A percentile compares a stretch with the other conserved stretches of the same genome.
These are phyloP conservation scores for Sisymbrium altissimum DNA, from an alignment of 345 rosid genomes.

Conservation along the genomic window DNA sequence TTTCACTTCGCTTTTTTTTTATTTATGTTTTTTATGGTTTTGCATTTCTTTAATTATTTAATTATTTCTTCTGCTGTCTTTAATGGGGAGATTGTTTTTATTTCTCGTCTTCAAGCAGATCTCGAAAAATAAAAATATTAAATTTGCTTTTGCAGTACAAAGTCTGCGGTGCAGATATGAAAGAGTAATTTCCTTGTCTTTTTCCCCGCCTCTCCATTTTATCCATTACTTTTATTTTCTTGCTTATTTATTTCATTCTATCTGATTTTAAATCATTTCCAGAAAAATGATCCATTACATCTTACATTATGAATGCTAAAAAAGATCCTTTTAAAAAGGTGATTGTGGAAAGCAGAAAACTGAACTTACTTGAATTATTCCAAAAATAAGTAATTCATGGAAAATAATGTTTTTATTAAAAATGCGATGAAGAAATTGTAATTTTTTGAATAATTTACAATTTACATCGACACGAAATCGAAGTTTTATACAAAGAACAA, in stretches of 20 bases:
- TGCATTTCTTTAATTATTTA: background rate
- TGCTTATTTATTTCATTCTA: background rate
- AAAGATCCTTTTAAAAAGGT: background rate
- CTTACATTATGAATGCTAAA: background rate
- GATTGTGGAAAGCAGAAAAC: background rate
- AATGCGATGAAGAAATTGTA: background rate
- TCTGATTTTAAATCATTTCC: background rate
- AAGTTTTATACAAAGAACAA: background rate
- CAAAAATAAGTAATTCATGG: background rate
- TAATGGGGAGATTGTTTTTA: slow-evolving; percentile 5
- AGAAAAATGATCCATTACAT: background rate
- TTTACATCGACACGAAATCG: background rate
- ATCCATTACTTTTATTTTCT: background rate
- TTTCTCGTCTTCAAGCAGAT: slow-evolving; percentile 12
- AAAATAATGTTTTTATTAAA: background rate
- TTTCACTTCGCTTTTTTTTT: background rate
- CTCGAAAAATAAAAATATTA: slow-evolving; percentile 3
- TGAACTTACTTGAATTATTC: background rate
- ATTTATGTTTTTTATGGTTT: no score
- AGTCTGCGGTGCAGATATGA: slow-evolving; percentile 33
- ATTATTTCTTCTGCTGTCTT: slow-evolving; percentile 13
- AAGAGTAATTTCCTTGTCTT: slow-evolving; percentile 12
- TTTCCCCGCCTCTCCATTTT: background rate
- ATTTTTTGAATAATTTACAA: background rate
- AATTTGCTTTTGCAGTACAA: background rate